Evolutionary conservation across 768 basidiomycete genomes (phyloP).

Genomic region (Strobilomyces dryophilus): DNA sequence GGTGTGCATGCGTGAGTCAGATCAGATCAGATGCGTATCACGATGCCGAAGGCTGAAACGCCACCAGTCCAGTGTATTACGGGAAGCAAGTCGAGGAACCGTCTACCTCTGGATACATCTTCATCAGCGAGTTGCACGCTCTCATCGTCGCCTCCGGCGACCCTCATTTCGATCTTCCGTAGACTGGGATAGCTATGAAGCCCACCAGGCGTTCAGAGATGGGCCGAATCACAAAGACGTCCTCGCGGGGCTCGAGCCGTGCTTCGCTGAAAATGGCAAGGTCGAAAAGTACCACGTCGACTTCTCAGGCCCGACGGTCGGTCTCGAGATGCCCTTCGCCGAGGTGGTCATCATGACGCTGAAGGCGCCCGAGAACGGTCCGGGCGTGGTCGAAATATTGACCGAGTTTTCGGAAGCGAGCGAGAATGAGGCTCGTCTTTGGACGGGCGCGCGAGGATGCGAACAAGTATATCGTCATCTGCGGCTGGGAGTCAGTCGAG

Average conservation of each 20-base stretch:
- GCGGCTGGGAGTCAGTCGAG: constrained; percentile 23
- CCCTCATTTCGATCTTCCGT: background rate
- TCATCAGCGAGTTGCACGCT: constrained; percentile 15
- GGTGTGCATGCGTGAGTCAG: constrained; percentile 15
- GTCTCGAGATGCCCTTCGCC: constrained; percentile 21
- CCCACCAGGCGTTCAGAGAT: constrained; percentile 15
- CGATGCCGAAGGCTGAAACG: background rate
- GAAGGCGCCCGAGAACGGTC: constrained; percentile 22
- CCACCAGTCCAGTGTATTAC: constrained; percentile 16
- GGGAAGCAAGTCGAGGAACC: constrained; percentile 19
- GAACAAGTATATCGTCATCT: constrained; percentile 9
- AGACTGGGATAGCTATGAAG: constrained; percentile 28
- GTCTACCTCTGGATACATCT: constrained; percentile 6
- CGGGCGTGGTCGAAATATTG: constrained; percentile 9
- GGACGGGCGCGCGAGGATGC: constrained; percentile 20
- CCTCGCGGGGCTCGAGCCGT: background rate
- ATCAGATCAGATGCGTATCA: background rate
- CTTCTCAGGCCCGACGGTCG: constrained; percentile 14
- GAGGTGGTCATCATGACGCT: constrained; percentile 16
- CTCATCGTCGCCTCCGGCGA: background rate
- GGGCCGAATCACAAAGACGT: constrained; percentile 3
- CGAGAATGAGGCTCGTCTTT: constrained; percentile 13
- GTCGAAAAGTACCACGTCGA: constrained; percentile 20
- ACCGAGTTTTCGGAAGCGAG: constrained; percentile 9
- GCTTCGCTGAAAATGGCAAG: background rate